phyloP scores from a whole-genome alignment of 1,139 yeast species.

The Candida frijolesensis region DNA sequence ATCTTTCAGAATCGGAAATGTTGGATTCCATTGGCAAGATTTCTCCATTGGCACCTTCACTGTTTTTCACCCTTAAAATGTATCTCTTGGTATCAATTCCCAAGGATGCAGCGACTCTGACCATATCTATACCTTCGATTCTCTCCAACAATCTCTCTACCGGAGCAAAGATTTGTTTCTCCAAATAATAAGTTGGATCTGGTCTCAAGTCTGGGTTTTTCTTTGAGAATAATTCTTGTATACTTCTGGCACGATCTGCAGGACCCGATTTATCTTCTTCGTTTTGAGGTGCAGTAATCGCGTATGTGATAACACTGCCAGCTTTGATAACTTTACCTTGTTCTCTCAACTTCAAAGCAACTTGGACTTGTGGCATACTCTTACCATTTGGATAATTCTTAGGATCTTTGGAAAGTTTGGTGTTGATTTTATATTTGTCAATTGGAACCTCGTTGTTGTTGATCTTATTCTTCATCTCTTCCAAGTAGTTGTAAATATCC shows the following conservation, averaged over 20 bases:
- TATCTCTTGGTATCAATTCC: slow-evolving; percentile 77
- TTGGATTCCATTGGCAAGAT: slow-evolving; percentile 80
- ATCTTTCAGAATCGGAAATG: slow-evolving; percentile 80
- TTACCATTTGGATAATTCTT: slow-evolving; percentile 74
- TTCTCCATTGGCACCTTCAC: slow-evolving; percentile 41
- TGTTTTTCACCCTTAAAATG: slow-evolving; percentile 47
- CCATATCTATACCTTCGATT: slow-evolving; percentile 84
- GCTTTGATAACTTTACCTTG: slow-evolving; percentile 86
- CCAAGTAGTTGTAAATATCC: slow-evolving; percentile 74
- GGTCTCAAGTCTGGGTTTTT: slow-evolving; percentile 53
- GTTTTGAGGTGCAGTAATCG: slow-evolving; percentile 55
- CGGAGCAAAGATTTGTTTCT: slow-evolving; percentile 89
- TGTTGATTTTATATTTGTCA: slow-evolving; percentile 70
- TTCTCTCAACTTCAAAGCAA: slow-evolving; percentile 76
- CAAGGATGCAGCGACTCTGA: slow-evolving; percentile 72
- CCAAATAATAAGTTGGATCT: slow-evolving; percentile 79
- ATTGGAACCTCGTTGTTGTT: slow-evolving; percentile 62
- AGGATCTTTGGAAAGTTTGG: slow-evolving; percentile 78
- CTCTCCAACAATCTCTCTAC: slow-evolving; percentile 84
- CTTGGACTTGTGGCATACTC: slow-evolving; percentile 91
- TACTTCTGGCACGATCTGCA: slow-evolving; percentile 80
- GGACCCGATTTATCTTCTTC: slow-evolving; percentile 43
- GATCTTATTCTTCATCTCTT: slow-evolving; percentile 59
- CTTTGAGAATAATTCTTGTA: slow-evolving; percentile 66
- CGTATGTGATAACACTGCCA: slow-evolving; percentile 87